These are phyloP conservation scores for Nigrograna mackinnonii DNA, from an alignment of 2,329 filamentous ascomycete genomes.

Conservation along the genomic window DNA sequence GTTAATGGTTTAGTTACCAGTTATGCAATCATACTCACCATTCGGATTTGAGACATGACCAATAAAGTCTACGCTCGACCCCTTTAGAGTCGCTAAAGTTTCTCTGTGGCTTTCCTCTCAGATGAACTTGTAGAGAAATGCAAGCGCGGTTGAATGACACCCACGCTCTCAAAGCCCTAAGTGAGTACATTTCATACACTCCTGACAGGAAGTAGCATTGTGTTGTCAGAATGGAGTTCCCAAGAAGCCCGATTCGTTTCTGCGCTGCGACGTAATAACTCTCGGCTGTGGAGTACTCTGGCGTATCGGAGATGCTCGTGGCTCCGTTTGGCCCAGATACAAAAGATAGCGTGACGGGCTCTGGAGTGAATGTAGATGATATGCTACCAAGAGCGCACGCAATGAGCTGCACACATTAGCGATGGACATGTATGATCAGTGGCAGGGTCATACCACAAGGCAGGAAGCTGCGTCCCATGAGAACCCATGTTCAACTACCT, in stretches of 20 bases:
- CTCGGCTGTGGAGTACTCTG: not conserved
- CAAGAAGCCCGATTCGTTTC: constrained; percentile 23
- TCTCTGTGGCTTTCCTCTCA: constrained; percentile 7
- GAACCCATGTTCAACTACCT: constrained; percentile 11
- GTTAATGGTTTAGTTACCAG: not conserved
- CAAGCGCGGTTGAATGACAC: constrained; percentile 35
- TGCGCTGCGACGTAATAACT: not conserved
- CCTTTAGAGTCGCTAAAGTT: constrained; percentile 1
- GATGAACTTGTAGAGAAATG: constrained; percentile 20
- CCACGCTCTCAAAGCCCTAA: constrained; percentile 34
- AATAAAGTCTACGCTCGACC: constrained; percentile 33
- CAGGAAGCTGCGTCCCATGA: constrained; percentile 11
- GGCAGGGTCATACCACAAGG: constrained; percentile 2
- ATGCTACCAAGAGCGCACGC: constrained; percentile 14
- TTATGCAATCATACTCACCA: constrained; percentile 19
- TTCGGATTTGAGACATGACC: constrained; percentile 40
- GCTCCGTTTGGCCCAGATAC: not conserved
- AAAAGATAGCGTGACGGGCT: not conserved
- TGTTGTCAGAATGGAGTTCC: constrained; percentile 25
- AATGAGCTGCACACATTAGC: constrained; percentile 6
- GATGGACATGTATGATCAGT: not conserved
- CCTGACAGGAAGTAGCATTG: constrained; percentile 37
- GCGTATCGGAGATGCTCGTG: constrained; percentile 7
- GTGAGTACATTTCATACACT: constrained; percentile 38
- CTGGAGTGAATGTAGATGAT: constrained; percentile 4